Percentiles rank a stretch among this genome's conserved stretches.
Conservation (phyloP, 208 protist species). For the Leishmania braziliensis region DNA sequence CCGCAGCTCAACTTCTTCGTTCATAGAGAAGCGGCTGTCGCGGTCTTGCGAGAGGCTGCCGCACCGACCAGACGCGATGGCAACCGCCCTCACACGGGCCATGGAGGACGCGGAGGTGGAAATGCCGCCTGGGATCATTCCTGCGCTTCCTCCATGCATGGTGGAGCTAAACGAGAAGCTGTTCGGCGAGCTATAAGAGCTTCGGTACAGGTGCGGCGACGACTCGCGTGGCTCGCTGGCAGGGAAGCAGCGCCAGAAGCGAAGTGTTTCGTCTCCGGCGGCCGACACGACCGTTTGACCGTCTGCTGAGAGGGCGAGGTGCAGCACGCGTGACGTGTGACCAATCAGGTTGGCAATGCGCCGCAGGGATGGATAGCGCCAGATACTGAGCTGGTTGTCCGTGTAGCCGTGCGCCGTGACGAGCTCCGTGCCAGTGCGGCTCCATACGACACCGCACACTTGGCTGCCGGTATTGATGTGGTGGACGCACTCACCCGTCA, state of each 20-base stretch:
- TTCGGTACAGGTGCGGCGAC: conserved; percentile 25
- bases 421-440: conserved; percentile 94
- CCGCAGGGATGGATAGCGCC: conserved; percentile 98
- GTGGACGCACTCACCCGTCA: conserved; percentile 93
- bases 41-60: conserved; percentile 19
- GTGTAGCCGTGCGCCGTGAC: conserved; percentile 98
- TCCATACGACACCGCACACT: conserved; percentile 98
- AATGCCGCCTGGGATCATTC: not conserved
- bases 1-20: conserved; percentile 25
- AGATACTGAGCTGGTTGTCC: conserved; percentile 98
- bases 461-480: conserved; percentile 96
- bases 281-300: conserved; percentile 97
- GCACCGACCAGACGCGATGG: conserved; percentile 14
- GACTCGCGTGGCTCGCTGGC: conserved; percentile 27
- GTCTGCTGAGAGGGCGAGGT: conserved; percentile 97
- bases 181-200: conserved; percentile 18
- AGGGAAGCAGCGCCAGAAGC: conserved; percentile 93
- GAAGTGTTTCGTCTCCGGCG: conserved; percentile 98
- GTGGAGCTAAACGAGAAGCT: conserved; percentile 9
- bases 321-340: conserved; percentile 98
- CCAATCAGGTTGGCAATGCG: conserved; percentile 97
- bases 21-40: conserved; percentile 4
- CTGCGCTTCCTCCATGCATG: not conserved
- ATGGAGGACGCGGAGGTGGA: conserved; percentile 2
- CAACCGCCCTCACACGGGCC: not conserved